Evolutionary conservation across 1,284 basidiomycete genomes (phyloP), one percentile per base, ranked within the genome.

Genomic region (Macrocystidia cucumis): DNA sequence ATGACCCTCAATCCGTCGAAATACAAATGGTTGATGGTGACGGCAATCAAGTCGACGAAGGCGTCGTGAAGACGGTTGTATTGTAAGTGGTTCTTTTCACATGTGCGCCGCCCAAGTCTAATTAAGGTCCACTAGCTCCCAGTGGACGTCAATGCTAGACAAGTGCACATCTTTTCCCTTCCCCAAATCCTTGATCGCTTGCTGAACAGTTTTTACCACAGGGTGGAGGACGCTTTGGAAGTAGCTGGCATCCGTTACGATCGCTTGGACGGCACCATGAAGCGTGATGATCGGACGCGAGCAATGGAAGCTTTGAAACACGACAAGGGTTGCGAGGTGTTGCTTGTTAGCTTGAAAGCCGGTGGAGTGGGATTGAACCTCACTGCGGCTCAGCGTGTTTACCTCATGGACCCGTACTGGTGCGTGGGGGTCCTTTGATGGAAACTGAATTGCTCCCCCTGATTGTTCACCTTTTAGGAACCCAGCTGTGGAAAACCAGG

Each of bases 311-410:
- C 81, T 1, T 72, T 98, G 42, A 92, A 91, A 59, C 69, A 74
- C 38, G 85, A 95, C 47, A 84, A 86, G 12, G 67, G 66, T 24
- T 85, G 86, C 54, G 90, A 98, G 60, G 89, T 99, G 13, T 69
- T 99, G 37, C 74, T 99, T 20, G 91, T 98, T 47, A 96, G 91
- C 51, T 69, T 98, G 45, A 88, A 95, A 52, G 96, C 96, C 1
- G 96, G 96, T 38, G 96, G 96, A 34, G 96, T 99, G 1, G 96
- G 92, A 16, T 65, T 98, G 40, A 98, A 97, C 56, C 72, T 97
- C 35, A 92, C 90, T 1, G 78, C 88, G n/a, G 91, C 91, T 13
- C 85, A 86, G 48, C 77, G 93, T 19, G 91, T 91, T 13, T 96
- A 95, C 56, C 66, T 96, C 28, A 87, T 97, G 75, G 92, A 97